Evolutionary conservation across 2,329 filamentous ascomycete genomes (phyloP).

Genomic region (Neopestalotiopsis sp.): DNA sequence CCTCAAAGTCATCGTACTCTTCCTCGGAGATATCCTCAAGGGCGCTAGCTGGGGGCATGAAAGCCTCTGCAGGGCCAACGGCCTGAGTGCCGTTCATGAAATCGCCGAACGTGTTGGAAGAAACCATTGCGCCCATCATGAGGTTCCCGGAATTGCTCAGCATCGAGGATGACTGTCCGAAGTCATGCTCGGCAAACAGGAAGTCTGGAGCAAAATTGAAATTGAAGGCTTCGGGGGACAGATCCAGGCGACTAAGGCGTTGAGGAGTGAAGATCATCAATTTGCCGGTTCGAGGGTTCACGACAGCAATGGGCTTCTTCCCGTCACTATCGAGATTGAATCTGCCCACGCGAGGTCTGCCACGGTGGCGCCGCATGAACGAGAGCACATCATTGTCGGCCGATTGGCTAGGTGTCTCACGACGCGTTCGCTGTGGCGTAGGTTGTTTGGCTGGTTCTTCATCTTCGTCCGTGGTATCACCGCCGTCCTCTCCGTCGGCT

Average conservation of each 20-base stretch:
- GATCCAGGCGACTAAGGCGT: conserved; percentile 50
- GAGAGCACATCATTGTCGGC: conserved; percentile 57
- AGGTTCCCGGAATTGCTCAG: conserved; percentile 73
- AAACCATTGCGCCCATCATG: conserved; percentile 78
- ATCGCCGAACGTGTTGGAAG: conserved; percentile 59
- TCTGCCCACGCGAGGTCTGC: conserved; percentile 58
- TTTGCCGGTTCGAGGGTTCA: conserved; percentile 62
- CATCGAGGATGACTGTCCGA: conserved; percentile 56
- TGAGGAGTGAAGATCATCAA: conserved; percentile 69
- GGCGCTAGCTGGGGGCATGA: conserved; percentile 67
- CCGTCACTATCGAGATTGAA: conserved; percentile 59
- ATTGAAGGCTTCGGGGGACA: conserved; percentile 61
- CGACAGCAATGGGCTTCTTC: conserved; percentile 62
- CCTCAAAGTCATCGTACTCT: conserved; percentile 53
- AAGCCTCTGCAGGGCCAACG: conserved; percentile 77
- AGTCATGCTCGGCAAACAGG: conserved; percentile 39
- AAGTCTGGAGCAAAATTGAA: conserved; percentile 36
- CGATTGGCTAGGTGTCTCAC: conserved; percentile 41
- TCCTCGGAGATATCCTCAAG: conserved; percentile 57
- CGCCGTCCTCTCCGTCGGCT: conserved; percentile 50
- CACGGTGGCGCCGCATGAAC: conserved; percentile 51
- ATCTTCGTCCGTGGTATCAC: conserved; percentile 63
- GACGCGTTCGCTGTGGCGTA: conserved; percentile 52
- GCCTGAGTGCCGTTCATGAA: conserved; percentile 63
- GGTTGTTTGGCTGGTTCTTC: conserved; percentile 56